phyloP scores from a whole-genome alignment of 2,329 filamentous ascomycete species.

The Colletotrichum chrysophilum region DNA sequence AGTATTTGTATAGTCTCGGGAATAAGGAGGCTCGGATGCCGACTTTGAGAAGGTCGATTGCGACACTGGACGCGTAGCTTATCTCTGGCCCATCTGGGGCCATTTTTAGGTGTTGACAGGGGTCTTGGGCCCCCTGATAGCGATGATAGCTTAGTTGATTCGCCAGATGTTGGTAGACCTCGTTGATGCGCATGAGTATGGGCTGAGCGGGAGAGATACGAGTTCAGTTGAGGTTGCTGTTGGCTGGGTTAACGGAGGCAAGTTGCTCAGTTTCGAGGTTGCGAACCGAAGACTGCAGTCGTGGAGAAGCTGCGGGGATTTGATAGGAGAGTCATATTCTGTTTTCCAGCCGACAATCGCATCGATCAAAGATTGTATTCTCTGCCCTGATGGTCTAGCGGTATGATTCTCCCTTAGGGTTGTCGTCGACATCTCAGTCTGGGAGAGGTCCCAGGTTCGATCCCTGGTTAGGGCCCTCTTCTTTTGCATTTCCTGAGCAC shows the following conservation, averaged over 20 bases:
- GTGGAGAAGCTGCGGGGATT: background rate
- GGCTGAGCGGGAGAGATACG: background rate
- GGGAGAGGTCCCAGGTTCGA: constrained; percentile 21
- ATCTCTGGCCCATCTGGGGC: background rate
- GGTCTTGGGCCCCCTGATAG: constrained; percentile 1
- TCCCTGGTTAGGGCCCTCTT: constrained; percentile 10
- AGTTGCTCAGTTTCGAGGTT: background rate
- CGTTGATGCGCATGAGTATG: background rate
- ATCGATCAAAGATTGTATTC: background rate
- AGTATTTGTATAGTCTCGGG: background rate
- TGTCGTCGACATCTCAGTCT: accelerated
- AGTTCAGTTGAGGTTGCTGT: background rate
- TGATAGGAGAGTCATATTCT: accelerated
- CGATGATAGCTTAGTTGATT: background rate
- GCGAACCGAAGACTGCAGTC: background rate
- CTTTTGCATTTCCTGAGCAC: background rate
- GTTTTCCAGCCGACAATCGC: accelerated
- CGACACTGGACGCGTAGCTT: constrained; percentile 7
- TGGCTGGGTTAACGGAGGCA: background rate
- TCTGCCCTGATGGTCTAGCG: constrained; percentile 19
- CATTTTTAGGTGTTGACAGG: background rate
- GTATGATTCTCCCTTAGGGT: constrained; percentile 21
- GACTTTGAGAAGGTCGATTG: constrained; percentile 18
- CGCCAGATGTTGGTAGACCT: background rate
- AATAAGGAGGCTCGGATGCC: constrained; percentile 7